phyloP scores from a whole-genome alignment of 2,329 filamentous ascomycete genomes.

The Teratosphaeria pseudoeucalypti region DNA sequence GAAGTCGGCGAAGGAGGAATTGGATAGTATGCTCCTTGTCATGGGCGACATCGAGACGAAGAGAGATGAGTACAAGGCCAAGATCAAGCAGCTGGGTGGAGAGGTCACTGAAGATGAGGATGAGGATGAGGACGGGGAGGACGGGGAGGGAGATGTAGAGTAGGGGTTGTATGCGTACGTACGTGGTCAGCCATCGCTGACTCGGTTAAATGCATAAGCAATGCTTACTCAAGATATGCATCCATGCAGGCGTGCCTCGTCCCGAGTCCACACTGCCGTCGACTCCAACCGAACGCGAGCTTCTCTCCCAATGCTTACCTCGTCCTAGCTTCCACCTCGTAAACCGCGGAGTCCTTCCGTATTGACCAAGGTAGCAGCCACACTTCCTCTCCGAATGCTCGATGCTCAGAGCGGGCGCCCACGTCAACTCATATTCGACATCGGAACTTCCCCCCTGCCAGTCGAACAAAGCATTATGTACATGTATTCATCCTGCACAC shows the following conservation, averaged over 20 bases:
- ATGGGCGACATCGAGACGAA: constrained; percentile 40
- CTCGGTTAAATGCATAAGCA: not conserved
- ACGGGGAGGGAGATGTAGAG: constrained; percentile 8
- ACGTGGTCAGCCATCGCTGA: not conserved
- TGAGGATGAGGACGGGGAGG: constrained; percentile 20
- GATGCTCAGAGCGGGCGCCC: not conserved
- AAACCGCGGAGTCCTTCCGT: too few species aligned
- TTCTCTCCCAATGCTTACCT: not conserved
- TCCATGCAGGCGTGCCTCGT: not conserved
- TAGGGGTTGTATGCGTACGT: not conserved
- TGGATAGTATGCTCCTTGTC: constrained; percentile 40
- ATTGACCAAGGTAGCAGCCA: too few species aligned
- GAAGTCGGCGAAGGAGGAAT: constrained; percentile 35
- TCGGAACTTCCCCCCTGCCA: too few species aligned
- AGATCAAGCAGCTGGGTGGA: constrained; percentile 19
- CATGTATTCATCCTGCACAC: too few species aligned
- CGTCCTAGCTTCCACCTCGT: not conserved
- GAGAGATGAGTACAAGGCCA: constrained; percentile 16
- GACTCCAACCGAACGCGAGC: not conserved
- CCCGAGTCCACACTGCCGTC: not conserved
- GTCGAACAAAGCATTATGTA: too few species aligned
- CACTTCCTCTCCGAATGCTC: not conserved
- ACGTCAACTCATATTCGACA: too few species aligned
- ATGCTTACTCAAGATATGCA: not conserved
- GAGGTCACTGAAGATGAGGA: constrained; percentile 24